Base-by-base conservation (phyloP, 768 basidiomycete species). In the Dictyophora rubrovolvata region DNA sequence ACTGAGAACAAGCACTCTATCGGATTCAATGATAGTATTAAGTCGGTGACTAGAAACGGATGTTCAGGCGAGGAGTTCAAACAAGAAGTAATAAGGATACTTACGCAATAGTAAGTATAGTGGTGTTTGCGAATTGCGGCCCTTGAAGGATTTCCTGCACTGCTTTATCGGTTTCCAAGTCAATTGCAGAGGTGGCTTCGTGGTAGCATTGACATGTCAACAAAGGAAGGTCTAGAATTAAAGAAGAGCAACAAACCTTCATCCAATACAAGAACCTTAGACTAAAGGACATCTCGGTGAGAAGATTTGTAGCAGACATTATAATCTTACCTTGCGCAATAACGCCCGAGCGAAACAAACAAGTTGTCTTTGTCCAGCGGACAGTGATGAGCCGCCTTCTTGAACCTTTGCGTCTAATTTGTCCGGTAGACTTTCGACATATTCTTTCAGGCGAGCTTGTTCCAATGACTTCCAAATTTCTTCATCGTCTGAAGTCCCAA, bases 241-340 rank as follows among this genome's bases (percentile, higher is more conserved):
- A 49, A 50, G 28, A 37, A 53, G 17, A 22, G 5, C 14, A 14
- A 64, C 65, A 63, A 65, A 82, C 87, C 89, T 81, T 97, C 94
- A 67, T 96, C 94, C n/a, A 97, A 75, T 0, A 96, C 89, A 6
- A 97, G 75, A 37, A 96, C 86, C 70, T 86, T 93, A 17, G 89
- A 83, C 82, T 87, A 60, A 36, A 23, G 61, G 33, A 17, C 63
- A 53, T 55, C 60, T 59, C 46, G 35, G 17, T 63, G 6, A 23
- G 61, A 55, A 35, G n/a, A 17, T 18, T 4, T 14, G 16, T 9
- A 22, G 42, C 54, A 37, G 37, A 9, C 28, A 59, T 18, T 28
- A 12, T 55, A 46, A 20, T 46, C 69, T 52, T 63, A 83, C 85
- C 75, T 89, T 87, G 56, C 87, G 77, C 59, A 95, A 71, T 46